Conservation (phyloP, 345 rosid genomes). For the Physaria fendleri region DNA sequence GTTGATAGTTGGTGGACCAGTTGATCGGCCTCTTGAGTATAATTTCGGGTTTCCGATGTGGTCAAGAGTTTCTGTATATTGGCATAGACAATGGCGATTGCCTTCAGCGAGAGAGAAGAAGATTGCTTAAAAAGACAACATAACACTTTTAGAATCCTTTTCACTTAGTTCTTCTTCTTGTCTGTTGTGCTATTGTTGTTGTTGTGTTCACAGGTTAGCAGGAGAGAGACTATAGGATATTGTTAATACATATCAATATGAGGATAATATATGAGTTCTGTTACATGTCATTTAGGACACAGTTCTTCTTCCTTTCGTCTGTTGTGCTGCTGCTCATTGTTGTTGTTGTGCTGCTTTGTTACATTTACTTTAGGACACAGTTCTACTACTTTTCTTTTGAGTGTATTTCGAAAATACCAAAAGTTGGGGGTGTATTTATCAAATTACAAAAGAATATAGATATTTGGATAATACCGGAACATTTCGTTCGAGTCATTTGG, state of each 20-base stretch:
- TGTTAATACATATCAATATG: slow-evolving; percentile 21
- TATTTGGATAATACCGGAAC: too few relatives aligned
- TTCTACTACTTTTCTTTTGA: not conserved
- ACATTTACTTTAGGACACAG: not conserved
- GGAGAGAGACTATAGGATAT: not conserved
- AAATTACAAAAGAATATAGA: too few relatives aligned
- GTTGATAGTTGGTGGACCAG: slow-evolving; percentile 72
- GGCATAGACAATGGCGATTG: slow-evolving; percentile 91
- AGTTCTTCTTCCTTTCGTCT: not conserved
- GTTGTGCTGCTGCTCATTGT: too few relatives aligned
- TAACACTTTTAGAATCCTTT: not conserved
- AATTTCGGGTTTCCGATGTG: slow-evolving; percentile 74
- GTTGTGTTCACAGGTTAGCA: slow-evolving; percentile 12
- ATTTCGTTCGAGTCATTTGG: too few relatives aligned
- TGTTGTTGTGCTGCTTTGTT: too few relatives aligned
- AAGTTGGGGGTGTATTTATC: too few relatives aligned
- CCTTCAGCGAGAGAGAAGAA: slow-evolving; percentile 36
- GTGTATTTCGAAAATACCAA: not conserved
- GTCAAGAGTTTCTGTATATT: slow-evolving; percentile 86
- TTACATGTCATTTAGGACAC: not conserved
- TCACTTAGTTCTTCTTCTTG: not conserved
- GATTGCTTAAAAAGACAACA: not conserved
- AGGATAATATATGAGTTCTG: slow-evolving; percentile 1
- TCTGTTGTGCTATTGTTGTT: slow-evolving; percentile 9
- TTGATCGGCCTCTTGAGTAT: slow-evolving; percentile 69